Conservation (phyloP, 345 rosid genomes). For the Salix viminalis region DNA sequence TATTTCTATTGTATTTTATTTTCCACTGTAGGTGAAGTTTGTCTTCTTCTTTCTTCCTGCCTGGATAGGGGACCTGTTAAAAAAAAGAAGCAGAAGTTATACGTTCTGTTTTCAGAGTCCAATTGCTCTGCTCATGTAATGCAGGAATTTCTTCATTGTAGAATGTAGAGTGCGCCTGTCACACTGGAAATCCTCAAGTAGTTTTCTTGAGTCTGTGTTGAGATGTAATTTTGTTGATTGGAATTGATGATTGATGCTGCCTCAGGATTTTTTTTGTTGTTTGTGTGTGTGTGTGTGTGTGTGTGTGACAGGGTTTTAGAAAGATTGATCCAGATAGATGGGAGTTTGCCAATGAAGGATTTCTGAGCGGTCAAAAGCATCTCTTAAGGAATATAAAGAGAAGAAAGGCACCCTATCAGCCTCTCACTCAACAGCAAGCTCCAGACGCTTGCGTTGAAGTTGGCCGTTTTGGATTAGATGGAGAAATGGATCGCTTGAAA, state of each 20-base stretch:
- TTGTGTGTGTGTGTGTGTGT: neutral
- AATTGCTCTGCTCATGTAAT: neutral
- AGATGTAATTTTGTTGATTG: neutral
- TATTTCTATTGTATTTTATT: neutral
- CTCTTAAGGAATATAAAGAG: conserved; percentile 73
- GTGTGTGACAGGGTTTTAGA: conserved; percentile 58
- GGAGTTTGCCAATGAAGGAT: conserved; percentile 85
- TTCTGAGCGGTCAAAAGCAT: conserved; percentile 62
- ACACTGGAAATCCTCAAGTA: neutral
- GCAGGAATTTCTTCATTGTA: neutral
- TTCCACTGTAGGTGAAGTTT: neutral
- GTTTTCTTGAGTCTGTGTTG: neutral
- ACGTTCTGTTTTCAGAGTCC: neutral
- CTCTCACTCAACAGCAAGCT: conserved; percentile 30
- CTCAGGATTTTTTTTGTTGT: neutral
- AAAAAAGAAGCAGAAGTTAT: neutral
- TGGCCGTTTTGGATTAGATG: conserved; percentile 43
- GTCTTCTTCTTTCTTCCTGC: neutral
- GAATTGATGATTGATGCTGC: neutral
- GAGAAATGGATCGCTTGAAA: conserved; percentile 44
- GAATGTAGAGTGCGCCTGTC: no score
- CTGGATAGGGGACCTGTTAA: conserved; percentile 18
- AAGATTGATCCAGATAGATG: conserved; percentile 78
- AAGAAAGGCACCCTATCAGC: conserved; percentile 45
- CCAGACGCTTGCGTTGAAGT: conserved; percentile 51